A percentile compares a stretch with the other conserved stretches of the same genome.
phyloP scores from a whole-genome alignment of 2,329 filamentous ascomycete genomes.

The Aspergillus intermedius region DNA sequence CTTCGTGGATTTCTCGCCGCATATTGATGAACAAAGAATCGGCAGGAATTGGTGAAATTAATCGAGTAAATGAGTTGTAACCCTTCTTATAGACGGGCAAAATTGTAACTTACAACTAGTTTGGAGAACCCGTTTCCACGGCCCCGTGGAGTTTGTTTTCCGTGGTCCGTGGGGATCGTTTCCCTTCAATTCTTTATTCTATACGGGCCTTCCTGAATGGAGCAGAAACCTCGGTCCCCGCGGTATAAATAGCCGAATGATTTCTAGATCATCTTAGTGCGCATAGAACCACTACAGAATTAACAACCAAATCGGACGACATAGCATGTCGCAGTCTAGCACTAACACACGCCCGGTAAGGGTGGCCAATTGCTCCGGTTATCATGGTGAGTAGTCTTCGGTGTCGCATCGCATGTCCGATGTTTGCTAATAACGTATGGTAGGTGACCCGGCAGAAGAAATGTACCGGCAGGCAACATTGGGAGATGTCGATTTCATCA shows the following conservation, averaged over 20 bases:
- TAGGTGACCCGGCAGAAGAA: constrained; percentile 28
- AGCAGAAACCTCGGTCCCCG: no score
- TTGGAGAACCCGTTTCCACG: no score
- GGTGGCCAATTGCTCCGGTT: constrained; percentile 32
- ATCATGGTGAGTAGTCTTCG: constrained; percentile 12
- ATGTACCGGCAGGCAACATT: constrained; percentile 32
- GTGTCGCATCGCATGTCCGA: background rate
- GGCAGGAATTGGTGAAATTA: no score
- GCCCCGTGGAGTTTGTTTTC: no score
- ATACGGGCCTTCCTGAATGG: no score
- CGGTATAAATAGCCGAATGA: no score
- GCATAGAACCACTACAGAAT: background rate
- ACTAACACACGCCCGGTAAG: constrained; percentile 17
- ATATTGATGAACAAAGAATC: background rate
- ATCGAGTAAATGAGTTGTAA: no score
- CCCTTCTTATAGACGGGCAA: no score
- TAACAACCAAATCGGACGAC: background rate
- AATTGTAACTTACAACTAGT: no score
- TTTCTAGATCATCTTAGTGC: no score
- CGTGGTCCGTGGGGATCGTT: no score
- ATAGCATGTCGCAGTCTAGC: background rate
- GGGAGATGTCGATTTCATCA: constrained; percentile 46
- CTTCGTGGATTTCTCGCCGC: constrained; percentile 2
- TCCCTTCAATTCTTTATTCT: no score
- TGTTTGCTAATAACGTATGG: background rate